Percentiles rank a stretch among this genome's conserved stretches.
Conservation (phyloP, 1,139 yeast genomes). For the Yamadazyma blattariae region DNA sequence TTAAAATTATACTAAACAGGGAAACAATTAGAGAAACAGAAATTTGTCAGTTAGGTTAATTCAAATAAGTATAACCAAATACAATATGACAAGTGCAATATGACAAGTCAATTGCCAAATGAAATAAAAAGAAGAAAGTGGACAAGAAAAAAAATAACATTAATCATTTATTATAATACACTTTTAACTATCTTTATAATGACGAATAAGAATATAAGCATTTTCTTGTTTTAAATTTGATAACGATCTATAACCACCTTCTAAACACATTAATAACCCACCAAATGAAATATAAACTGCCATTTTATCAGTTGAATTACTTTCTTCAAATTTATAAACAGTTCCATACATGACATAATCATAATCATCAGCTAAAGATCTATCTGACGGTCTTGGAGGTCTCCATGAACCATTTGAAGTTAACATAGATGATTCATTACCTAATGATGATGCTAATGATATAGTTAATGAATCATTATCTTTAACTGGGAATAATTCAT, state of each 20-base stretch:
- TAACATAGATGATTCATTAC: conserved; percentile 51
- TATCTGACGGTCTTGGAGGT: conserved; percentile 81
- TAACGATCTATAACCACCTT: conserved; percentile 90
- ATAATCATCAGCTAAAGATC: conserved; percentile 90
- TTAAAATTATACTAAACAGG: too few species aligned
- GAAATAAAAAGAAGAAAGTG: too few species aligned
- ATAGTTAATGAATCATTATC: conserved; percentile 81
- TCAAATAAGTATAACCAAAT: too few species aligned
- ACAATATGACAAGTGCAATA: too few species aligned
- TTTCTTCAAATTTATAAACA: conserved; percentile 94
- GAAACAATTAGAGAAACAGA: too few species aligned
- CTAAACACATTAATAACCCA: conserved; percentile 88
- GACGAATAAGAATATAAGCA: conserved; percentile 86
- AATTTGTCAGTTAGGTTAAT: too few species aligned
- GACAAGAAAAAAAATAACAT: not conserved
- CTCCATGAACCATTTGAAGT: conserved; percentile 83
- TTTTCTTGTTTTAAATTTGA: conserved; percentile 91
- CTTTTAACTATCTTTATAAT: conserved; percentile 45
- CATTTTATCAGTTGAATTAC: conserved; percentile 65
- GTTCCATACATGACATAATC: conserved; percentile 99
- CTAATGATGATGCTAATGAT: conserved; percentile 79
- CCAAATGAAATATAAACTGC: conserved; percentile 95
- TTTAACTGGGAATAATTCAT: conserved; percentile 86
- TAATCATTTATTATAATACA: conserved; percentile 2
- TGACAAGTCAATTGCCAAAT: too few species aligned